Percentiles rank a stretch among this genome's conserved stretches.
Conservation (phyloP, 2,329 filamentous ascomycete species). For the Ceratocystis alfenasii region DNA sequence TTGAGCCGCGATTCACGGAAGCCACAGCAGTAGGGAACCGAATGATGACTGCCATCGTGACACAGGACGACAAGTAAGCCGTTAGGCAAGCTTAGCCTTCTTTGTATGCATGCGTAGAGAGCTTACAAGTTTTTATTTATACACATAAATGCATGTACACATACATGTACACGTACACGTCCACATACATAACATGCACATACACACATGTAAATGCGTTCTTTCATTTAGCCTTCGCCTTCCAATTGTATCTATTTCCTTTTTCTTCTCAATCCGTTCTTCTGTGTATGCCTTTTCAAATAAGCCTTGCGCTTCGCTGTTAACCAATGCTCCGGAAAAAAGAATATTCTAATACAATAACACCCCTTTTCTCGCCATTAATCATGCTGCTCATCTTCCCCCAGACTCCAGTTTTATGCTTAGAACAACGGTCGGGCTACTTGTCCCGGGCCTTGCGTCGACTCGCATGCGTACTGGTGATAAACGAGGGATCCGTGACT, state of each 20-base stretch:
- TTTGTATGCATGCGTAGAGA: too few species aligned
- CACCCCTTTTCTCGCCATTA: background rate
- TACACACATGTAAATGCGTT: too few species aligned
- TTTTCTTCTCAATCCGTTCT: background rate
- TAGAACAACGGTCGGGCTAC: background rate
- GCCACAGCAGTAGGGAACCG: constrained; percentile 81
- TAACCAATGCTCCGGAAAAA: background rate
- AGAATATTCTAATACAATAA: background rate
- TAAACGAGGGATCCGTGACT: constrained; percentile 13
- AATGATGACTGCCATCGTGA: constrained; percentile 92
- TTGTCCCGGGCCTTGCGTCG: background rate
- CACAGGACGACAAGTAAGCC: constrained; percentile 33
- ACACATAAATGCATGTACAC: background rate
- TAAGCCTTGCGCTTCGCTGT: constrained; percentile 3
- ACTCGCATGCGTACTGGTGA: background rate
- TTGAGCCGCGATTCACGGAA: constrained; percentile 77
- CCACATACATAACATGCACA: too few species aligned
- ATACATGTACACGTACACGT: background rate
- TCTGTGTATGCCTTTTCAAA: background rate
- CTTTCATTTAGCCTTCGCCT: too few species aligned
- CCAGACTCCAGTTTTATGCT: background rate
- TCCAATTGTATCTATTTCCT: background rate
- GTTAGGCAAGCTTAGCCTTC: too few species aligned
- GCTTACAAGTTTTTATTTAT: background rate
- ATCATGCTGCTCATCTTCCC: background rate